Base-by-base conservation (phyloP, 352 stramenopile genomes). In the Phytophthora palmivora region DNA sequence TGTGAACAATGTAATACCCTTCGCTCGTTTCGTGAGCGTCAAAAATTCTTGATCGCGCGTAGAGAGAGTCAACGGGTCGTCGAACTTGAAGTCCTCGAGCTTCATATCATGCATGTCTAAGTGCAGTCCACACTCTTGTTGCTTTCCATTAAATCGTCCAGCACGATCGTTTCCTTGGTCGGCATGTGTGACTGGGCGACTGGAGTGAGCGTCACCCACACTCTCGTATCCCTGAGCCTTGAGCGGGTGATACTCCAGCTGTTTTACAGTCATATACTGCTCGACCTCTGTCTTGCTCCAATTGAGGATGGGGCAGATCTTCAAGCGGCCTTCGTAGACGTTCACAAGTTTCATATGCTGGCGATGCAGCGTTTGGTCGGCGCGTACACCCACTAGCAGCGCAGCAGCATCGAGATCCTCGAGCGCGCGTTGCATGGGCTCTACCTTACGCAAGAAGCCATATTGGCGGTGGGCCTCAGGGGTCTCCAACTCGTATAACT, bases 51-150 rank as follows among this genome's bases (percentile, higher is more conserved):
- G 69, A 22, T 89, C 72, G 1, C 64, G 45, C 33, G 85, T 68
- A 1, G 67, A 74, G 11, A 87, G 74, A 15, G 67, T 70, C n/a
- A 85, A 68, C 36, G 70, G 74, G 51, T 91, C 77, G 10, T 87
- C 60, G 9, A 68, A 61, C 10, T 72, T 69, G 33, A 88, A 56
- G 41, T 88, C 72, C 21, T 84, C 78, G 3, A 87, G 60, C 36
- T 73, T 87, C 70, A 89, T 84, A 44, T 68, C 54, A 42, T 87
- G 67, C 49, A 88, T 82, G 53, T 95, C 82, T 15, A 95, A 52
- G 70, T 96, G 87, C 46, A 96, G 64, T 12, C 88, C 88, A 50
- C 88, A 96, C 70, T 94, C 88, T 57, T 95, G 85, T 15, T 83
- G 68, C 55, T 83, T 82, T 55, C 88, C 84, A 48, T 92, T 84